These are phyloP conservation scores for Globisporangium spinosum DNA, from an alignment of 352 stramenopile genomes.

Conservation along the genomic window DNA sequence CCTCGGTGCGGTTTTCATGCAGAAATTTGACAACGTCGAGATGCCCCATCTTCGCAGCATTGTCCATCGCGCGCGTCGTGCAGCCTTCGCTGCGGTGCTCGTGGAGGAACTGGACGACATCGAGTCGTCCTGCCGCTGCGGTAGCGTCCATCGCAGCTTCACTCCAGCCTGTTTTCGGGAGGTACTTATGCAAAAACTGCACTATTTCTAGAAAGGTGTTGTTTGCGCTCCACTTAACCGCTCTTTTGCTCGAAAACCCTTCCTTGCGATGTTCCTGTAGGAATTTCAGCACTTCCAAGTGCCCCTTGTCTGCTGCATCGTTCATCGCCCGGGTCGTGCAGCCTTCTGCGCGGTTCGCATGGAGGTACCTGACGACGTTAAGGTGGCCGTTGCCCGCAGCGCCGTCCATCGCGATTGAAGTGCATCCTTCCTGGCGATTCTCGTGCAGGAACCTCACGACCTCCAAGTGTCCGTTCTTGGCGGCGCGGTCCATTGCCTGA, in stretches of 20 bases:
- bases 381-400: conserved; percentile 8
- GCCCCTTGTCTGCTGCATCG: conserved; percentile 18
- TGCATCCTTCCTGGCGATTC: conserved; percentile 13
- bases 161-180: conserved; percentile 16
- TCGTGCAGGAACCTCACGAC: conserved; percentile 12
- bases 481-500: conserved; percentile 15
- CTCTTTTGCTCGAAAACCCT: conserved; percentile 20
- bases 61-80: conserved; percentile 16
- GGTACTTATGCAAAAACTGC: conserved; percentile 23
- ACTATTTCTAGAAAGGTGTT: conserved; percentile 19
- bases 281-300: conserved; percentile 19
- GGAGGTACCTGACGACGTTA: conserved; percentile 12
- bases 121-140: conserved; percentile 14
- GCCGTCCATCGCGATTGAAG: conserved; percentile 9
- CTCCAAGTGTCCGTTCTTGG: conserved; percentile 9
- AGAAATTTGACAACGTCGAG: conserved; percentile 13
- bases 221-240: conserved; percentile 7
- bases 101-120: conserved; percentile 18
- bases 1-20: conserved; percentile 14
- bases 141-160: conserved; percentile 20
- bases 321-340: conserved; percentile 17
- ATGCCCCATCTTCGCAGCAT: conserved; percentile 13
- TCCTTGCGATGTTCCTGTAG: conserved; percentile 21
- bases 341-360: conserved; percentile 11
- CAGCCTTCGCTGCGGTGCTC: conserved; percentile 14